Evolutionary conservation across 495 filamentous ascomycete species (phyloP).

Genomic region (Penicillium verhagenii): DNA sequence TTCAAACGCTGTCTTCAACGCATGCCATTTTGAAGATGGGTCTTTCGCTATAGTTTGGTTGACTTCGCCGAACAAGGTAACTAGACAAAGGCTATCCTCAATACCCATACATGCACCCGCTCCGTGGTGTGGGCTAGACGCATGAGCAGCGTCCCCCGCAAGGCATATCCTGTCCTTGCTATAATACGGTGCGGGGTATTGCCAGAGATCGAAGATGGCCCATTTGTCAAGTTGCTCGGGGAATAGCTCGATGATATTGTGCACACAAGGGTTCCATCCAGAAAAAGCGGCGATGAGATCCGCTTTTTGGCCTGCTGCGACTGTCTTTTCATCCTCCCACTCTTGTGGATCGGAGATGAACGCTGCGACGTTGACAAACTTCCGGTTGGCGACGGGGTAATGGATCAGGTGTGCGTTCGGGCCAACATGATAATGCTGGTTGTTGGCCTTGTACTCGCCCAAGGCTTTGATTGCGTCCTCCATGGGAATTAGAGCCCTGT

Average conservation of each 20-base stretch:
- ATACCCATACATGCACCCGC: conserved; percentile 37
- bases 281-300: not conserved
- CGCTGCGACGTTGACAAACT: conserved; percentile 23
- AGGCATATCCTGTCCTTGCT: conserved; percentile 25
- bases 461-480: conserved; percentile 8
- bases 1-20: not conserved
- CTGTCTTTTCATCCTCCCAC: not conserved
- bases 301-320: not conserved
- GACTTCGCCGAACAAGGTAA: not conserved
- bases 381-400: conserved; percentile 19
- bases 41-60: not conserved
- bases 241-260: conserved; percentile 16
- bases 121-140: conserved; percentile 40
- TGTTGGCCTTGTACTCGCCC: conserved; percentile 5
- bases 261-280: conserved; percentile 10
- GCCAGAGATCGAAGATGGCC: conserved; percentile 38
- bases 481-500: conserved; percentile 38
- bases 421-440: conserved; percentile 8
- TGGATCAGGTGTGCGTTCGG: conserved; percentile 15
- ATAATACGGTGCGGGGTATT: conserved; percentile 35
- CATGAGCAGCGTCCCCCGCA: conserved; percentile 45
- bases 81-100: not conserved
- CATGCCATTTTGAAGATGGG: not conserved
- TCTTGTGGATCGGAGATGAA: conserved; percentile 22
- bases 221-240: conserved; percentile 33